A percentile compares a stretch with the other conserved stretches of the same genome.
phyloP scores from a whole-genome alignment of 768 basidiomycete species.

The Podaxis carcinomalis region DNA sequence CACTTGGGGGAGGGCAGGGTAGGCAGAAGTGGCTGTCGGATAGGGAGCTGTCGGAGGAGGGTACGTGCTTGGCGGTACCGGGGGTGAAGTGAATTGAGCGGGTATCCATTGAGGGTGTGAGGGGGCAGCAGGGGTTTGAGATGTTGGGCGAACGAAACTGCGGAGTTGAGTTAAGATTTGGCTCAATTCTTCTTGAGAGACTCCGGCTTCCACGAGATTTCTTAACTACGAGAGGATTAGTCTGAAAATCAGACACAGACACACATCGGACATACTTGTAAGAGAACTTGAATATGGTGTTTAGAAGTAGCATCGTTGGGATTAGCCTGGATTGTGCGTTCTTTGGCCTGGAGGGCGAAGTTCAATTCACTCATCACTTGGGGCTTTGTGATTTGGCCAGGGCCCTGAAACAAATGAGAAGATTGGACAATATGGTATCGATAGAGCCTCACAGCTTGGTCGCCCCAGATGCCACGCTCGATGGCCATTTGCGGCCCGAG shows the following conservation, averaged over 20 bases:
- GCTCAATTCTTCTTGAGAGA: constrained; percentile 73
- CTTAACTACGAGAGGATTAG: constrained; percentile 43
- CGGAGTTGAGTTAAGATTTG: constrained; percentile 75
- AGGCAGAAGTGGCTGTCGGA: neutral
- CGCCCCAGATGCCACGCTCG: constrained; percentile 81
- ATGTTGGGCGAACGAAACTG: constrained; percentile 46
- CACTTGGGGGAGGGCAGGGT: neutral
- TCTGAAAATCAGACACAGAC: constrained; percentile 2
- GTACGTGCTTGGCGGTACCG: neutral
- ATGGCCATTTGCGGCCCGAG: constrained; percentile 74
- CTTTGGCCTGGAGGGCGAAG: constrained; percentile 77
- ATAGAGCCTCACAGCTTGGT: constrained; percentile 26
- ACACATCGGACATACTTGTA: constrained; percentile 55
- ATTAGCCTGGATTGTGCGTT: constrained; percentile 65
- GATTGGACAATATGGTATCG: neutral
- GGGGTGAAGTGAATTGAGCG: constrained; percentile 2
- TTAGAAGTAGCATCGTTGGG: constrained; percentile 67
- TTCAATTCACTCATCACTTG: constrained; percentile 85
- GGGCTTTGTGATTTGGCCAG: constrained; percentile 57
- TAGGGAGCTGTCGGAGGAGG: neutral
- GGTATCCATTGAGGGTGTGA: constrained; percentile 12
- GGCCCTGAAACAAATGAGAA: constrained; percentile 23
- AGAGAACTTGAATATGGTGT: constrained; percentile 73
- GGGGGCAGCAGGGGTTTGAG: constrained; percentile 21
- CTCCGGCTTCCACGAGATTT: constrained; percentile 71